phyloP scores from a whole-genome alignment of 805 yeast species.

The Pichia kluyveri region DNA sequence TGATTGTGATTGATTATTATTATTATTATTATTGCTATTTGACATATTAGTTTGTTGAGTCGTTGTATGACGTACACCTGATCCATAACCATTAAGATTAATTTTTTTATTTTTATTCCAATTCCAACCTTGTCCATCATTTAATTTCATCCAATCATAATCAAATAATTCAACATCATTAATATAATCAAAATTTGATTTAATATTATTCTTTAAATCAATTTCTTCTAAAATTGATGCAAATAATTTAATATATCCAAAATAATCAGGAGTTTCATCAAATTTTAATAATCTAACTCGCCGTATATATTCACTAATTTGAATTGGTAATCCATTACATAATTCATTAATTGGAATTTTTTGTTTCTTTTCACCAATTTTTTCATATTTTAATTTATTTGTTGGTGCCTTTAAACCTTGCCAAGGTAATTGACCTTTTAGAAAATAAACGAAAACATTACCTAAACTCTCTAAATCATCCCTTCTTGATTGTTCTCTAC shows the following conservation, averaged over 20 bases:
- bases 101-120: constrained; percentile 66
- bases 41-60: constrained; percentile 1
- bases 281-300: constrained; percentile 62
- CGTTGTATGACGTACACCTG: constrained; percentile 13
- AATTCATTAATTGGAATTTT: constrained; percentile 55
- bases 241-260: constrained; percentile 52
- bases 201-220: constrained; percentile 21
- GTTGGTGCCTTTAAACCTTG: constrained; percentile 85
- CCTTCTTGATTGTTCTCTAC: constrained; percentile 75
- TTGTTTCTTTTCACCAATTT: constrained; percentile 74
- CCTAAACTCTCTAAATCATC: constrained; percentile 79
- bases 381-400: constrained; percentile 75
- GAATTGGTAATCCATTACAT: constrained; percentile 58
- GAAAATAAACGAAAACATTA: constrained; percentile 71
- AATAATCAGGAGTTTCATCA: constrained; percentile 76
- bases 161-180: constrained; percentile 50
- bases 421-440: constrained; percentile 80
- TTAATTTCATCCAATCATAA: constrained; percentile 77
- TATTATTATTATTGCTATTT: not conserved
- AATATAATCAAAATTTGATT: not conserved
- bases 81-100: constrained; percentile 73
- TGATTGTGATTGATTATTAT: not conserved
- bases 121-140: constrained; percentile 79
- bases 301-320: constrained; percentile 65
- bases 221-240: constrained; percentile 48